Conservation (phyloP, 2,329 filamentous ascomycete genomes). For the Dendrostoma leiphaemia region DNA sequence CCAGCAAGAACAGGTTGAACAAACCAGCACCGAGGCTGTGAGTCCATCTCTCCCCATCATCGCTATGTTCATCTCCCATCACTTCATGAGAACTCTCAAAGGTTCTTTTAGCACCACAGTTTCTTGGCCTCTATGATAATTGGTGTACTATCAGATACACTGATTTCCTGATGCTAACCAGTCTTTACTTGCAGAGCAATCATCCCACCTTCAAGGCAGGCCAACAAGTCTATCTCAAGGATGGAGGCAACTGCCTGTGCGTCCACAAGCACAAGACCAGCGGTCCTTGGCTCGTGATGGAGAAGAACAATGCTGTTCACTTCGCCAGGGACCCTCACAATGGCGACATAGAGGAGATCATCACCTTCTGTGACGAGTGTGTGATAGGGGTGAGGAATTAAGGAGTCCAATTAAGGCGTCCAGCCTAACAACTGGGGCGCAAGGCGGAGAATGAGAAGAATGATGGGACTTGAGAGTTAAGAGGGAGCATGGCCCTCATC, state of each 20-base stretch:
- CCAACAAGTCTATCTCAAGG: neutral
- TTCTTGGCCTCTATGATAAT: too few relatives aligned
- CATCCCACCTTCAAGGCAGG: neutral
- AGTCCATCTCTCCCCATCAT: neutral
- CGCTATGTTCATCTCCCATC: too few relatives aligned
- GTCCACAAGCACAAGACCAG: neutral
- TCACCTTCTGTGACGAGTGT: neutral
- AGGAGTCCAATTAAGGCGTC: too few relatives aligned
- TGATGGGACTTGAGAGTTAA: too few relatives aligned
- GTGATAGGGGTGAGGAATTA: neutral
- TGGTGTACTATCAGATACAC: too few relatives aligned
- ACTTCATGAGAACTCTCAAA: too few relatives aligned
- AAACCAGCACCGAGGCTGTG: neutral
- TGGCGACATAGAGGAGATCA: neutral
- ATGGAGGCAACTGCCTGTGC: neutral
- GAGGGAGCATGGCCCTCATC: too few relatives aligned
- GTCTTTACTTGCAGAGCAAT: too few relatives aligned
- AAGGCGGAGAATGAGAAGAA: too few relatives aligned
- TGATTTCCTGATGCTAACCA: too few relatives aligned
- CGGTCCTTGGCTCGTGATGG: neutral
- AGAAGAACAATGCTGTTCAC: neutral
- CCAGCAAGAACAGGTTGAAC: neutral
- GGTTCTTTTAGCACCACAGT: too few relatives aligned
- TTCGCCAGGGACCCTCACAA: neutral
- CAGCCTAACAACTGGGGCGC: too few relatives aligned